Conservation (phyloP, 257 asterid genomes). For the Fraxinus excelsior region DNA sequence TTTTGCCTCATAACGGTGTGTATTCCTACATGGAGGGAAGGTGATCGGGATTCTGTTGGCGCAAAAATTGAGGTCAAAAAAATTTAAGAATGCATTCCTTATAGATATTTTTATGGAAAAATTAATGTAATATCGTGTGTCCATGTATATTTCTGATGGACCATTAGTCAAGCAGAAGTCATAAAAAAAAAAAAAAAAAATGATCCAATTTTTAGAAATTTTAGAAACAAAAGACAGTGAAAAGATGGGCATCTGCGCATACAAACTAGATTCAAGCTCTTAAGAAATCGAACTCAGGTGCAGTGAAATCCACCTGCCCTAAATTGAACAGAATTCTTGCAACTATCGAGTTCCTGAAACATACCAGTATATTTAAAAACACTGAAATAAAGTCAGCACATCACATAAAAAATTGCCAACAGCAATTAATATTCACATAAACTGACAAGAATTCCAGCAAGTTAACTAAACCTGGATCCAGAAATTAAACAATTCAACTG, state of each 20-base stretch:
- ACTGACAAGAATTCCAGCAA: constrained; percentile 12
- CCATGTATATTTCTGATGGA: background rate
- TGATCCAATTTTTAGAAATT: background rate
- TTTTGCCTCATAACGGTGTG: no score
- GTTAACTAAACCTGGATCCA: constrained; percentile 2
- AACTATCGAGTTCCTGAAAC: background rate
- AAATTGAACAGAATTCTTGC: no score
- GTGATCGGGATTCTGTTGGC: no score
- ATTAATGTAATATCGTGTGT: background rate
- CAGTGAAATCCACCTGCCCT: no score
- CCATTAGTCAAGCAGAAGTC: background rate
- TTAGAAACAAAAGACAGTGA: background rate
- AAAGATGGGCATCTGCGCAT: background rate
- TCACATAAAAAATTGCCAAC: constrained; percentile 9
- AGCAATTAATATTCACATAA: constrained; percentile 1
- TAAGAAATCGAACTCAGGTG: no score
- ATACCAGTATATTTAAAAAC: background rate
- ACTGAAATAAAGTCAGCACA: constrained; percentile 5
- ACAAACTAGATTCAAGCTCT: background rate
- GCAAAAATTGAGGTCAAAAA: no score
- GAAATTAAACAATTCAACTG: background rate
- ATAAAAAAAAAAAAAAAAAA: background rate
- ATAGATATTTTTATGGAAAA: background rate
- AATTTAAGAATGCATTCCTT: background rate
- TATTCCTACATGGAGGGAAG: no score